A percentile compares a stretch with the other conserved stretches of the same genome.
These are phyloP conservation scores for Marasmius tenuissimus DNA, from an alignment of 1,284 basidiomycete genomes.

Conservation along the genomic window DNA sequence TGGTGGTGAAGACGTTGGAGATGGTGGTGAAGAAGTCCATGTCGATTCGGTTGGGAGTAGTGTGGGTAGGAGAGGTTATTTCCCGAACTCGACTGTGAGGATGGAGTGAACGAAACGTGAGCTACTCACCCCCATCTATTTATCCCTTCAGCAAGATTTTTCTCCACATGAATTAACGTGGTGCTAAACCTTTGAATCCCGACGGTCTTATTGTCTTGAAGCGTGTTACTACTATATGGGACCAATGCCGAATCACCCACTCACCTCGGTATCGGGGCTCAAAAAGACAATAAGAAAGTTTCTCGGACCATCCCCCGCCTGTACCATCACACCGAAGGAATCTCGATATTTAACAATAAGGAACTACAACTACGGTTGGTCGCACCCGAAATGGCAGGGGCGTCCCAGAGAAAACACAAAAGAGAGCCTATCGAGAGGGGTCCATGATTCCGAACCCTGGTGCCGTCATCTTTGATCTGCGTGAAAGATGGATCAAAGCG, in stretches of 20 bases:
- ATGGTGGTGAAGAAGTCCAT: conserved; percentile 3
- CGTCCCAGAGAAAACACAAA: background rate
- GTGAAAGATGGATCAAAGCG: no score
- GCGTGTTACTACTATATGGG: background rate
- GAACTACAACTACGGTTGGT: background rate
- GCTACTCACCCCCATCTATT: background rate
- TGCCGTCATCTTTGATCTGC: no score
- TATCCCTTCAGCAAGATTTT: background rate
- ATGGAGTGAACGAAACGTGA: background rate
- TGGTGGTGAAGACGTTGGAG: background rate
- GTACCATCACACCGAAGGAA: background rate
- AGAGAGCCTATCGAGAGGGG: background rate
- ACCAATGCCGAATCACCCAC: background rate
- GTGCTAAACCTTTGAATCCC: background rate
- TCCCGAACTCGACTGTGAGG: background rate
- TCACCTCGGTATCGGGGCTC: background rate
- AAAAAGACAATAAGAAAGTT: background rate
- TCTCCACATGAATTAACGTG: background rate
- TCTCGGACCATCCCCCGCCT: background rate
- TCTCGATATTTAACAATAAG: background rate
- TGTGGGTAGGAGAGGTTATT: background rate
- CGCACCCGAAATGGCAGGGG: background rate
- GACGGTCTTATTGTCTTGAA: background rate
- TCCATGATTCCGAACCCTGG: background rate
- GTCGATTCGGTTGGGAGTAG: background rate